These are phyloP conservation scores for Aspergillus cejpii DNA, from an alignment of 2,329 filamentous ascomycete genomes.

Conservation along the genomic window DNA sequence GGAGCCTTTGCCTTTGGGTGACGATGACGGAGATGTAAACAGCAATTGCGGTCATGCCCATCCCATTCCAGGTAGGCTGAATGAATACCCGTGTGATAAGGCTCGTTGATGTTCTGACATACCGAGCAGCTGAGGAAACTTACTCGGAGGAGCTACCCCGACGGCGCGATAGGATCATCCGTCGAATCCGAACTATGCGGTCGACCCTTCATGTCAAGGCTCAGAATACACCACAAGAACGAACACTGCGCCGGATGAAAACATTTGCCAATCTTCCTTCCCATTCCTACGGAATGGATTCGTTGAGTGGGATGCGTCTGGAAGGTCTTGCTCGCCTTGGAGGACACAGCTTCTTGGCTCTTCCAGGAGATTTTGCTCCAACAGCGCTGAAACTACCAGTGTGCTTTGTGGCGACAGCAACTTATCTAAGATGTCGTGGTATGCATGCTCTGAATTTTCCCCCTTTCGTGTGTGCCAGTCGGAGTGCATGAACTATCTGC, in stretches of 20 bases:
- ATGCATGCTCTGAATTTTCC: constrained; percentile 5
- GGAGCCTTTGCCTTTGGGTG: constrained; percentile 12
- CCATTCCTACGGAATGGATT: constrained; percentile 26
- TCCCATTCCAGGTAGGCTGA: constrained; percentile 4
- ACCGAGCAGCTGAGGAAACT: background rate
- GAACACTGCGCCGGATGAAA: constrained; percentile 35
- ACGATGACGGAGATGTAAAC: constrained; percentile 3
- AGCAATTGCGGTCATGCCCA: background rate
- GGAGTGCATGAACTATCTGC: background rate
- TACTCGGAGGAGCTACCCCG: constrained; percentile 3
- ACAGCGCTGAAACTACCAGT: constrained; percentile 36
- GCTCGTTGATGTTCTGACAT: too few species aligned
- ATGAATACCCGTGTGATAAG: background rate
- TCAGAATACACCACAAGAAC: constrained; percentile 11
- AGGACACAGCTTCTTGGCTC: constrained; percentile 35
- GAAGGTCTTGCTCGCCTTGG: constrained; percentile 41
- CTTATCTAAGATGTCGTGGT: constrained; percentile 36
- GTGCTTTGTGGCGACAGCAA: constrained; percentile 39
- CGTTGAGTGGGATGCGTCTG: constrained; percentile 33
- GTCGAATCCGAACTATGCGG: constrained; percentile 31
- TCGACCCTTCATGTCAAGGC: constrained; percentile 27
- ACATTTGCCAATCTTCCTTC: constrained; percentile 32
- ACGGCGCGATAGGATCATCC: constrained; percentile 20
- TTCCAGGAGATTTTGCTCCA: constrained; percentile 36
- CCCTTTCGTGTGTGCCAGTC: background rate